Evolutionary conservation across 768 basidiomycete genomes (phyloP).

Genomic region (Saitozyma sp.): DNA sequence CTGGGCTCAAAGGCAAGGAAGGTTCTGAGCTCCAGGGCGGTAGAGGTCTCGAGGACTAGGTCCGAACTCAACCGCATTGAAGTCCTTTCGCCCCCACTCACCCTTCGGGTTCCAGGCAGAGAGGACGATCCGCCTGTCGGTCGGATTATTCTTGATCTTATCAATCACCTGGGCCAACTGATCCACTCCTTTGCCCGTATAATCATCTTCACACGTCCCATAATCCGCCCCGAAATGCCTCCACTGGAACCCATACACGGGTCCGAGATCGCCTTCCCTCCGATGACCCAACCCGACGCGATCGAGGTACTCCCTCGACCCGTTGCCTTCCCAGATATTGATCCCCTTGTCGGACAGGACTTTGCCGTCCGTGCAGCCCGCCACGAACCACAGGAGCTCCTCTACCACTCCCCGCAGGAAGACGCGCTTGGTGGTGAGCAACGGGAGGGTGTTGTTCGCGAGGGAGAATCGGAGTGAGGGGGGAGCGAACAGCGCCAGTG

Average conservation of each 20-base stretch:
- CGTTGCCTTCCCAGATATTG: constrained; percentile 98
- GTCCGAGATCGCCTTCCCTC: constrained; percentile 88
- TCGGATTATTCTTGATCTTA: constrained; percentile 90
- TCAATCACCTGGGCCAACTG: constrained; percentile 83
- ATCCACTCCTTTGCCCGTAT: constrained; percentile 83
- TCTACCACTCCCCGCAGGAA: constrained; percentile 88
- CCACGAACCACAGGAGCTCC: constrained; percentile 92
- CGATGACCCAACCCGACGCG: constrained; percentile 78
- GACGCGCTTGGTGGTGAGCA: constrained; percentile 92
- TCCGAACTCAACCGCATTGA: background rate
- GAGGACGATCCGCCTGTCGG: constrained; percentile 87
- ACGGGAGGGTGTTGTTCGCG: constrained; percentile 66
- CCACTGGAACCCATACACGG: constrained; percentile 98
- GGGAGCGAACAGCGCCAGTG: constrained; percentile 87
- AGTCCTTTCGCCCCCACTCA: constrained; percentile 51
- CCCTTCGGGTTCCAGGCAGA: constrained; percentile 99
- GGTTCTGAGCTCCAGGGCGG: too few relatives aligned
- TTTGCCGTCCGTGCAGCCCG: constrained; percentile 77
- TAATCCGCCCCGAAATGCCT: constrained; percentile 89
- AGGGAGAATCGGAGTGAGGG: constrained; percentile 87
- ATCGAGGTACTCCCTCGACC: constrained; percentile 81
- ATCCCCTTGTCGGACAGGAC: constrained; percentile 76
- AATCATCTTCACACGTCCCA: constrained; percentile 55
- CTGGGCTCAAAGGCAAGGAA: background rate
- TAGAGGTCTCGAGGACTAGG: constrained; percentile 1